These are phyloP conservation scores for Colletotrichum australisinense DNA, from an alignment of 2,329 filamentous ascomycete species.

Conservation along the genomic window DNA sequence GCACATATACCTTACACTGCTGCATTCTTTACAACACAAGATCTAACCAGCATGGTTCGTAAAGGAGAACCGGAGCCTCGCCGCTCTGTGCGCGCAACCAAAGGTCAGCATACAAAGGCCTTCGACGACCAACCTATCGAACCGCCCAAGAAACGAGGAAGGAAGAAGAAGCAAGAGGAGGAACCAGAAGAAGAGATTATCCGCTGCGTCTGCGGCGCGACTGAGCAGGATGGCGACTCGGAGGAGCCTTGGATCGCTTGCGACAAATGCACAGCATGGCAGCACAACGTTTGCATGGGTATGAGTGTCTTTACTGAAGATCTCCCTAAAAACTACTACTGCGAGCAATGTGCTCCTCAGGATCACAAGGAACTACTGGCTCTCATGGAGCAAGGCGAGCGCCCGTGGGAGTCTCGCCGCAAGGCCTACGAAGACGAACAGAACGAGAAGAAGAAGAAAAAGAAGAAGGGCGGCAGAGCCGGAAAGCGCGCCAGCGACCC, in stretches of 20 bases:
- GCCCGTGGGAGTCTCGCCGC: slow-evolving; percentile 83
- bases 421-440: slow-evolving; percentile 72
- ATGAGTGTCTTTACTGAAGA: slow-evolving; percentile 83
- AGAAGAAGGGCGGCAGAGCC: slow-evolving; percentile 67
- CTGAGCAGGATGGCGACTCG: slow-evolving; percentile 85
- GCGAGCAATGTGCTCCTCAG: slow-evolving; percentile 87
- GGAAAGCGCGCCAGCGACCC: slow-evolving; percentile 74
- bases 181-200: slow-evolving; percentile 78
- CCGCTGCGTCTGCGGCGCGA: slow-evolving; percentile 91
- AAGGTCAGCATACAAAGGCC: slow-evolving; percentile 93
- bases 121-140: slow-evolving; percentile 76
- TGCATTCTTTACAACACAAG: neutral
- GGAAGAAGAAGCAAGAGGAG: slow-evolving; percentile 72
- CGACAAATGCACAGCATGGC: slow-evolving; percentile 93
- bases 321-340: slow-evolving; percentile 87
- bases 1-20: neutral
- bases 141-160: slow-evolving; percentile 64
- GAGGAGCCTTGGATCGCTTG: slow-evolving; percentile 96
- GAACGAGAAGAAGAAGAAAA: slow-evolving; percentile 65
- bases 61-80: slow-evolving; percentile 78
- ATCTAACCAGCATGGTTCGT: slow-evolving; percentile 24
- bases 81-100: slow-evolving; percentile 94
- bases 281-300: slow-evolving; percentile 96
- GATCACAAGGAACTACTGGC: slow-evolving; percentile 85
- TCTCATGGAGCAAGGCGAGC: slow-evolving; percentile 82